Conservation (phyloP, 768 basidiomycete genomes). For the Phlegmacium glaucopus region DNA sequence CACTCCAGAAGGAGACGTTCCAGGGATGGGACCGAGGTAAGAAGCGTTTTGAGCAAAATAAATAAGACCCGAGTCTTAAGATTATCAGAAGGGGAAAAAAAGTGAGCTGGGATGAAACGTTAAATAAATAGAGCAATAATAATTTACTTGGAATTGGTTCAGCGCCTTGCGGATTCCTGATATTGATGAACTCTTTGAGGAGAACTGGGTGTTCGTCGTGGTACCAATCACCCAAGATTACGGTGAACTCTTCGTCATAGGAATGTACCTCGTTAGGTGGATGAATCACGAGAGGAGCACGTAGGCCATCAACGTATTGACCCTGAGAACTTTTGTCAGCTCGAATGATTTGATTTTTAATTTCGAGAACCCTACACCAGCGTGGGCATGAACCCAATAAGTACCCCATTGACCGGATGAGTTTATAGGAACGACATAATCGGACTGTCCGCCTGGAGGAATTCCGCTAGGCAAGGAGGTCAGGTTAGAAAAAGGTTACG, state of each 20-base stretch:
- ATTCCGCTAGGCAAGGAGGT: slow-evolving; percentile 53
- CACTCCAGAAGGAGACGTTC: slow-evolving; percentile 45
- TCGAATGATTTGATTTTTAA: neutral
- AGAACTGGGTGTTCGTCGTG: slow-evolving; percentile 69
- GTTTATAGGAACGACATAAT: slow-evolving; percentile 72
- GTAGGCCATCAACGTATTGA: slow-evolving; percentile 93
- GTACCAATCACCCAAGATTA: slow-evolving; percentile 92
- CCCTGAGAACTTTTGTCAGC: slow-evolving; percentile 48
- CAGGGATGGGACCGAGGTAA: slow-evolving; percentile 62
- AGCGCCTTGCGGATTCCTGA: slow-evolving; percentile 75
- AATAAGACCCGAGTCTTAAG: slow-evolving; percentile 69
- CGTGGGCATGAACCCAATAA: slow-evolving; percentile 78
- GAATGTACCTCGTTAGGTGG: slow-evolving; percentile 58
- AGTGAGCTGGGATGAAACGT: neutral
- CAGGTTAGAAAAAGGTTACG: neutral
- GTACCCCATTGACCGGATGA: slow-evolving; percentile 72
- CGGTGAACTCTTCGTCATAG: slow-evolving; percentile 90
- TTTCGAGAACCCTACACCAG: slow-evolving; percentile 36
- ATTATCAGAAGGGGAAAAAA: no score
- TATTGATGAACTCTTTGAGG: slow-evolving; percentile 61
- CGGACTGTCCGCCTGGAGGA: slow-evolving; percentile 65
- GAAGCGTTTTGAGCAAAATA: slow-evolving; percentile 77
- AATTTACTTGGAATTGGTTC: slow-evolving; percentile 81
- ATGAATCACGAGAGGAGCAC: slow-evolving; percentile 82
- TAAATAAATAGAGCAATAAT: neutral